Base-by-base conservation (phyloP, 208 protist genomes). In the Endotrypanum monterogeii region DNA sequence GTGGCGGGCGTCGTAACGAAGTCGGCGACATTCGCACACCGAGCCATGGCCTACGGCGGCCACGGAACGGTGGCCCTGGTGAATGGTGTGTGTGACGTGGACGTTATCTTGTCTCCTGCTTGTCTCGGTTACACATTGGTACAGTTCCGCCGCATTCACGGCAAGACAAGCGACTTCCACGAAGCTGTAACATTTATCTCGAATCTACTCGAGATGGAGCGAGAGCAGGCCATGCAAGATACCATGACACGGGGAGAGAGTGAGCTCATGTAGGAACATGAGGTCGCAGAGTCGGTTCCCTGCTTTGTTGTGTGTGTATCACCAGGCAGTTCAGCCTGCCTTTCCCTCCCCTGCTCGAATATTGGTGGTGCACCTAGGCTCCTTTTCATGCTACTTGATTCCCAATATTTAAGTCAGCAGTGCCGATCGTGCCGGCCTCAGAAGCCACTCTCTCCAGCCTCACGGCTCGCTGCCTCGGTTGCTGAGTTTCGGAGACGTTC, bases 121-220 rank as follows among this genome's bases (percentile, higher is more conserved):
- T 84, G 84, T 60, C 73, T 89, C 1, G 92, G 89, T 25, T 97
- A 97, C 82, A 94, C 89, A 18, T 71, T 94, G 60, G 83, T 97
- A 14, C 88, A 84, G 14, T 91, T 95, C 58, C 83, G 89, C 14
- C 85, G 90, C 75, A 95, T 97, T 74, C 82, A 92, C 60, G 92
- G 92, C 8, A 92, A 86, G 37, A 97, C 92, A 7, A 89, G 80
- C 28, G 89, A 93, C 71, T 97, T 95, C 73, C 92, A 95, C 70
- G 92, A 97, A 77, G 88, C 89, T 3, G 89, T 97, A n/a, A 74
- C 68, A 0, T 97, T 85, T 71, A 89, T 97, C 44, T 89, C 90
- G 0, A 89, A 87, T 67, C 35, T 94, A 56, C 71, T 97, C 12
- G 90, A 91, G 41, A 39, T 76, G 30, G 92, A 97, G 67, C 83